These are phyloP conservation scores for Lactuca saligna DNA, from an alignment of 129 eudicot species.

Conservation along the genomic window DNA sequence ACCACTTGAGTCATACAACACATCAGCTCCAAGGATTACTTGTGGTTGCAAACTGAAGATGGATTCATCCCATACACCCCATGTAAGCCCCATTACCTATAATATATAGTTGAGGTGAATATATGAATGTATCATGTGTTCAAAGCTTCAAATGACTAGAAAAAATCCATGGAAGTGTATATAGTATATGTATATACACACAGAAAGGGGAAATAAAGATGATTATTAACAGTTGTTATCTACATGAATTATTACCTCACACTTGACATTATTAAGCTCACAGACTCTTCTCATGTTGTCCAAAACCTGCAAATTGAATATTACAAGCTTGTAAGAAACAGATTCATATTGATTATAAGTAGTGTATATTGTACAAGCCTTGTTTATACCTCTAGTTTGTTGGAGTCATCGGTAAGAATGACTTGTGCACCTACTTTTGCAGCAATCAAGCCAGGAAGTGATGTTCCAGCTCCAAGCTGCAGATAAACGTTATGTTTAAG, in stretches of 20 bases:
- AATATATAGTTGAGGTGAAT: conserved; percentile 9
- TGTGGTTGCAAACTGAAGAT: conserved; percentile 60
- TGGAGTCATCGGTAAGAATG: conserved; percentile 63
- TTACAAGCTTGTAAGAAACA: conserved; percentile 18
- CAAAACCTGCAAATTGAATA: conserved; percentile 61
- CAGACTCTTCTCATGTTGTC: conserved; percentile 70
- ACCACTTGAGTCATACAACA: conserved; percentile 86
- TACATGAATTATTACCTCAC: conserved; percentile 45
- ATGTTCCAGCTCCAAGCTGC: conserved; percentile 96
- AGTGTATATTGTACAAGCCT: no score
- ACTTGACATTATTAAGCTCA: conserved; percentile 61
- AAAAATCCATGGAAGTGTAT: background rate
- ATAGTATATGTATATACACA: background rate
- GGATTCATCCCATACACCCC: conserved; percentile 92
- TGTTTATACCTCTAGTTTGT: conserved; percentile 56
- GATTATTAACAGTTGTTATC: conserved; percentile 17
- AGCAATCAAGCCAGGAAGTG: conserved; percentile 92
- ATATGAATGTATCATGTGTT: background rate
- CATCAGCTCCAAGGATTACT: conserved; percentile 95
- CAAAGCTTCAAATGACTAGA: no score
- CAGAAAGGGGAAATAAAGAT: background rate
- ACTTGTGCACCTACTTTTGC: conserved; percentile 84
- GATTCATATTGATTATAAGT: background rate
- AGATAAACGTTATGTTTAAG: conserved; percentile 12
- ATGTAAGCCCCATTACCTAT: conserved; percentile 82